Base-by-base conservation (phyloP, 208 protist species). In the Tritrichomonas foetus region DNA sequence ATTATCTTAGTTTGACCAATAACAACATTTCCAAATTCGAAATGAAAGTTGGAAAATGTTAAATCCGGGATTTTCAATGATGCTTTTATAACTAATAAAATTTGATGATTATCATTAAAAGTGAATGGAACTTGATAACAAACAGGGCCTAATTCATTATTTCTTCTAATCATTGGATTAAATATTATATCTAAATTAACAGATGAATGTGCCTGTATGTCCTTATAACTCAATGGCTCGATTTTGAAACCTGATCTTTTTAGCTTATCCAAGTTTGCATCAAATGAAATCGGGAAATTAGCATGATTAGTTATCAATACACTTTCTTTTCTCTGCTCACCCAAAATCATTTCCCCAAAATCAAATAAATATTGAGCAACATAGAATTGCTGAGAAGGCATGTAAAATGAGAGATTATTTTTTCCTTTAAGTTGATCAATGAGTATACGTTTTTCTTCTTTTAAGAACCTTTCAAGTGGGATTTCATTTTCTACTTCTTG, bases 1-100 rank as follows among this genome's bases (percentile, higher is more conserved):
- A 89, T 89, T 61, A 49, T 57, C 27, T 89, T 89, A 14, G 47
- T 89, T 16, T 89, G 78, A 1, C 78, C 78, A 39, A 89, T 61
- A 3, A 57, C 41, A 39, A 89, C 78, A 11, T 53, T 8, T n/a
- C 78, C 78, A n/a, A 89, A 89, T 27, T 89, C 47, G 20, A 57
- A 57, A 33, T 25, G 8, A 11, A 53, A 53, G 16, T 36, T 25
- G 2, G 78, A 89, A 49, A 89, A 57, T 30, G 78, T 57, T 0
- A 89, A 36, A 3, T 44, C 20, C 39, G 78, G 78, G 20, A 44
- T 3, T 20, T 53, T 89, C 22, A 89, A 57, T n/a, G 53, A 57
- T 8, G 78, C 78, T 61, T 57, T 53, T 27, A 89, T 89, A 39
- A 27, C 57, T 5, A 89, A 1, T 39, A 89, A 16, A 33, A 89